phyloP scores from a whole-genome alignment of 23 red algal genomes.

The Cyanidiococcus yangmingshanensis region DNA sequence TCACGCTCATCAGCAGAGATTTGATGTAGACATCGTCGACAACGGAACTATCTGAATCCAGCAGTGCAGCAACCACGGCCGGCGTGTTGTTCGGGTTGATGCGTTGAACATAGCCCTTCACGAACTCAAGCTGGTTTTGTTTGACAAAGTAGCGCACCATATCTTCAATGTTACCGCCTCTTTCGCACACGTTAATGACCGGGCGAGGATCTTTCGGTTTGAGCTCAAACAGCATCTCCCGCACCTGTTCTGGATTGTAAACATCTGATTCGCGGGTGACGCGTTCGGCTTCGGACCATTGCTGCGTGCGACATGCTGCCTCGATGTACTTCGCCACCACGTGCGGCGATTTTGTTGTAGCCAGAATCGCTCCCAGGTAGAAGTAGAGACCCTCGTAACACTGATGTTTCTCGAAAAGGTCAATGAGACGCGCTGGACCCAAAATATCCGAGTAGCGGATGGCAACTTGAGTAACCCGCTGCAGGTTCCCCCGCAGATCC shows the following conservation, averaged over 20 bases:
- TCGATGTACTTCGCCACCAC: conserved; percentile 98
- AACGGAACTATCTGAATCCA: conserved; percentile 53
- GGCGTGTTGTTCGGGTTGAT: conserved; percentile 81
- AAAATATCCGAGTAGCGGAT: conserved; percentile 83
- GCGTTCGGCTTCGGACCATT: conserved; percentile 77
- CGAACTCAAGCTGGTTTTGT: conserved; percentile 82
- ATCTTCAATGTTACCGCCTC: conserved; percentile 79
- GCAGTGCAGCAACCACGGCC: conserved; percentile 63
- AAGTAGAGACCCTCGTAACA: conserved; percentile 76
- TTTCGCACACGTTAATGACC: conserved; percentile 98
- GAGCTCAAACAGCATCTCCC: conserved; percentile 68
- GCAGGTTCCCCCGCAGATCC: conserved; percentile 72
- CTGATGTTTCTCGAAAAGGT: conserved; percentile 55
- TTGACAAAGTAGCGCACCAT: conserved; percentile 97
- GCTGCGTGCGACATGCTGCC: conserved; percentile 55
- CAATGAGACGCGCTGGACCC: conserved; percentile 69
- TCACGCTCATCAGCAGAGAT: conserved; percentile 79
- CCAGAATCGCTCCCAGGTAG: conserved; percentile 67
- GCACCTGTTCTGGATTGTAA: conserved; percentile 86
- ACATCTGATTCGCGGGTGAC: conserved; percentile 79
- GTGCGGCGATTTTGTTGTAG: conserved; percentile 63
- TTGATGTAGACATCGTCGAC: conserved; percentile 77
- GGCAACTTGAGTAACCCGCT: conserved; percentile 70
- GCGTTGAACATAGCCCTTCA: conserved; percentile 90
- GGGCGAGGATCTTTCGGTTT: conserved; percentile 75